Percentiles rank a stretch among this genome's conserved stretches.
Evolutionary conservation across 345 rosid genomes (phyloP).

Genomic region (Eucalyptus cloeziana): DNA sequence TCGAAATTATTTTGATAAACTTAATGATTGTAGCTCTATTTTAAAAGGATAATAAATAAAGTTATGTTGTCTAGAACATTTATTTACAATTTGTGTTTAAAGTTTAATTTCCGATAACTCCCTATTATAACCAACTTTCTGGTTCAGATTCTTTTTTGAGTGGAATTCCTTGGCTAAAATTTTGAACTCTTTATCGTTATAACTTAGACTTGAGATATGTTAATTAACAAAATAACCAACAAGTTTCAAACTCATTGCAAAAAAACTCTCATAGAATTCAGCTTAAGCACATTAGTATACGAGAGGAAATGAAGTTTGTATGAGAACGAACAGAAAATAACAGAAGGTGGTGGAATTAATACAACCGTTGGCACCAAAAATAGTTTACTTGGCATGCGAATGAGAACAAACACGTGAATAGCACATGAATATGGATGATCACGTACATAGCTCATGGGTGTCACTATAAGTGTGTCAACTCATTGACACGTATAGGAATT

Average conservation of each 20-base stretch:
- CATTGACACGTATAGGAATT: not conserved
- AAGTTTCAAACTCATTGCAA: not conserved
- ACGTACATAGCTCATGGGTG: fast-evolving
- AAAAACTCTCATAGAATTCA: not conserved
- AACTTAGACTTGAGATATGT: not conserved
- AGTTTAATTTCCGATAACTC: not conserved
- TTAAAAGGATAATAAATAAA: not conserved
- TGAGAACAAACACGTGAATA: not conserved
- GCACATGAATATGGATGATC: fast-evolving
- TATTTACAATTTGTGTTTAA: not conserved
- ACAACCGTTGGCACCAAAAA: not conserved
- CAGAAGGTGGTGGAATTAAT: not conserved
- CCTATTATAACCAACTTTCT: not conserved
- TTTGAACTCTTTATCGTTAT: not conserved
- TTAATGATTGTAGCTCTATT: too few species aligned
- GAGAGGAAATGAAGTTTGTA: not conserved
- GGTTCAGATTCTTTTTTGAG: not conserved
- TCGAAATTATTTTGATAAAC: not conserved
- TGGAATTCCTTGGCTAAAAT: not conserved
- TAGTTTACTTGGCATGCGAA: not conserved
- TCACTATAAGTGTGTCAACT: not conserved
- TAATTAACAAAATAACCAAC: not conserved
- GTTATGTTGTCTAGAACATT: not conserved
- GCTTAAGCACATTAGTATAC: not conserved
- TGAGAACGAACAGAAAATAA: not conserved